A percentile compares a stretch with the other conserved stretches of the same genome.
Conservation (phyloP, 441 rosid species). For the Kokia cookei region DNA sequence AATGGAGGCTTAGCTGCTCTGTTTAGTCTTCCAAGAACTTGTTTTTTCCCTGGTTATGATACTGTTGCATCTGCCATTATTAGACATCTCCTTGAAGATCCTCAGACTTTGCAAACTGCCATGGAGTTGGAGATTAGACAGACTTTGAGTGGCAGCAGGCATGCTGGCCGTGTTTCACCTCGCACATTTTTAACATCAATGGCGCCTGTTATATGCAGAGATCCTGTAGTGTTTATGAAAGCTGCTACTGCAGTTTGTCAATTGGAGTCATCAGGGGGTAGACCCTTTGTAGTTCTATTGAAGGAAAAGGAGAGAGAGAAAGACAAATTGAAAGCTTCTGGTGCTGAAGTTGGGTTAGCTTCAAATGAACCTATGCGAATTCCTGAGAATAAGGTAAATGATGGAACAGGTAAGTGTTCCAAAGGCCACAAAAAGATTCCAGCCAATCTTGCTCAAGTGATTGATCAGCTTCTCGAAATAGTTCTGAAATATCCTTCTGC, state of each 20-base stretch:
- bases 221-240: constrained; percentile 85
- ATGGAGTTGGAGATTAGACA: constrained; percentile 96
- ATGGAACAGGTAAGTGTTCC: constrained; percentile 71
- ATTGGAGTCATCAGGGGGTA: constrained; percentile 87
- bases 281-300: constrained; percentile 64
- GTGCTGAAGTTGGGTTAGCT: constrained; percentile 49
- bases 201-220: constrained; percentile 95
- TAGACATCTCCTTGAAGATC: constrained; percentile 94
- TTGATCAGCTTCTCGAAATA: constrained; percentile 96
- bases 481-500: constrained; percentile 61
- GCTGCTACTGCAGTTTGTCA: constrained; percentile 82
- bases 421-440: constrained; percentile 85
- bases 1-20: constrained; percentile 77
- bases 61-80: constrained; percentile 83
- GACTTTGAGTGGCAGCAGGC: constrained; percentile 69
- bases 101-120: constrained; percentile 93
- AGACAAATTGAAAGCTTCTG: constrained; percentile 60
- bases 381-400: constrained; percentile 70
- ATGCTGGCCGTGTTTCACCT: constrained; percentile 64
- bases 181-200: constrained; percentile 72
- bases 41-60: constrained; percentile 91
- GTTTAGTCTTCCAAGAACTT: constrained; percentile 75
- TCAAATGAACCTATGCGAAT: constrained; percentile 64
- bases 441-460: constrained; percentile 74
- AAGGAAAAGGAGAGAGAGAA: constrained; percentile 81